Conservation (phyloP, 2,329 filamentous ascomycete genomes). For the Colletotrichum somersetense region DNA sequence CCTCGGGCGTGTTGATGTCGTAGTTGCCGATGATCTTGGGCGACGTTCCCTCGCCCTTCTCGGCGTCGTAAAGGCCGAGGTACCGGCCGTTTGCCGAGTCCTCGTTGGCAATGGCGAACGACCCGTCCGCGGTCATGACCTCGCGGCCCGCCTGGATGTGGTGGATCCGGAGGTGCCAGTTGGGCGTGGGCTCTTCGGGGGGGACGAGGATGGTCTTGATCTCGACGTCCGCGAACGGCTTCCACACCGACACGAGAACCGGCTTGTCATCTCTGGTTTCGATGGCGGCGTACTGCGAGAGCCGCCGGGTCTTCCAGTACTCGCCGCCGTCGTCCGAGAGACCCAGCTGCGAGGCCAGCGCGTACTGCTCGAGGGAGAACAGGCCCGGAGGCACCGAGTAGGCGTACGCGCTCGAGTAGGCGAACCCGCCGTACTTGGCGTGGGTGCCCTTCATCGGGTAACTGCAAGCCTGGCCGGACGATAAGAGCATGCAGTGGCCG, state of each 20-base stretch:
- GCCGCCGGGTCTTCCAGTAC: conserved; percentile 81
- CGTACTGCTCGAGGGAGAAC: conserved; percentile 82
- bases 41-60: conserved; percentile 62
- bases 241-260: conserved; percentile 77
- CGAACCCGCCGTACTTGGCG: conserved; percentile 84
- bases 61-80: conserved; percentile 59
- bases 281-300: conserved; percentile 74
- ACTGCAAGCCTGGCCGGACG: conserved; percentile 83
- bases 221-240: conserved; percentile 76
- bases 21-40: conserved; percentile 72
- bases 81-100: conserved; percentile 61
- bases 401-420: conserved; percentile 80
- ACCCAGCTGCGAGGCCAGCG: conserved; percentile 80
- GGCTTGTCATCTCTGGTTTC: conserved; percentile 67
- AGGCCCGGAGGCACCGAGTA: conserved; percentile 83
- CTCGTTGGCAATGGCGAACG: conserved; percentile 76
- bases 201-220: conserved; percentile 76
- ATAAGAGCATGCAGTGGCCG: conserved; percentile 82
- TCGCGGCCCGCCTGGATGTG: conserved; percentile 70
- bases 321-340: conserved; percentile 83
- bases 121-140: conserved; percentile 79
- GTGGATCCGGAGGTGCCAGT: conserved; percentile 79
- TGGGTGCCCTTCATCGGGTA: conserved; percentile 86
- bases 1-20: conserved; percentile 66
- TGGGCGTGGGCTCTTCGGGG: conserved; percentile 67